Percentiles rank a stretch among this genome's conserved stretches.
Conservation (phyloP, 163 green algal species). For the Chloroidium sp. region DNA sequence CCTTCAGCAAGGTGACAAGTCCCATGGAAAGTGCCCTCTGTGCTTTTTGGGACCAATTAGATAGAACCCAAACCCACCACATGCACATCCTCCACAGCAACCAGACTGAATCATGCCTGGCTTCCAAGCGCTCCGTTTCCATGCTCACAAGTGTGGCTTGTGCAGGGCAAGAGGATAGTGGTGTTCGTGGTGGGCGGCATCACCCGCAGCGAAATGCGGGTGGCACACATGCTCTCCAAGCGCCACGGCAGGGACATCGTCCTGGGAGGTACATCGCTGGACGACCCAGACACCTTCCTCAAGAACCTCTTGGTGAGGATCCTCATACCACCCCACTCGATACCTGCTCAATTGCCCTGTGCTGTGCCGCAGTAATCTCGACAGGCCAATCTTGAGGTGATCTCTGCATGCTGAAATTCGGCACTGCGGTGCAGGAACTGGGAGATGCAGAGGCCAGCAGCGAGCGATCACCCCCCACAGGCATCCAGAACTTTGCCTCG, state of each 20-base stretch:
- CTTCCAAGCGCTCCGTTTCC: not conserved
- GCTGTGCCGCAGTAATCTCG: too few species aligned
- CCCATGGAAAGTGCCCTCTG: too few species aligned
- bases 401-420: too few species aligned
- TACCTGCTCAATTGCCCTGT: too few species aligned
- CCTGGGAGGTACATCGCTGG: slow-evolving; percentile 59
- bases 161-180: slow-evolving; percentile 51
- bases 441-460: too few species aligned
- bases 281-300: slow-evolving; percentile 59
- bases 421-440: too few species aligned
- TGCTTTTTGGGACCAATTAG: too few species aligned
- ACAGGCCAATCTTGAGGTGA: too few species aligned
- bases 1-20: too few species aligned
- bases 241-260: slow-evolving; percentile 61
- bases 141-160: not conserved
- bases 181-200: slow-evolving; percentile 83
- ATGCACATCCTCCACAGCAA: not conserved
- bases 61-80: too few species aligned
- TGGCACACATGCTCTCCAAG: slow-evolving; percentile 42
- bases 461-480: too few species aligned
- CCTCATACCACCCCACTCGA: not conserved
- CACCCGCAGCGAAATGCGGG: slow-evolving; percentile 56
- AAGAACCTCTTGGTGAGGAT: slow-evolving; percentile 33
- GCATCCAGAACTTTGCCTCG: too few species aligned
- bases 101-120: not conserved